Evolutionary conservation across 139 green algal species (phyloP), one percentile per base, ranked within the genome.

Genomic region (Eudorina sp.): DNA sequence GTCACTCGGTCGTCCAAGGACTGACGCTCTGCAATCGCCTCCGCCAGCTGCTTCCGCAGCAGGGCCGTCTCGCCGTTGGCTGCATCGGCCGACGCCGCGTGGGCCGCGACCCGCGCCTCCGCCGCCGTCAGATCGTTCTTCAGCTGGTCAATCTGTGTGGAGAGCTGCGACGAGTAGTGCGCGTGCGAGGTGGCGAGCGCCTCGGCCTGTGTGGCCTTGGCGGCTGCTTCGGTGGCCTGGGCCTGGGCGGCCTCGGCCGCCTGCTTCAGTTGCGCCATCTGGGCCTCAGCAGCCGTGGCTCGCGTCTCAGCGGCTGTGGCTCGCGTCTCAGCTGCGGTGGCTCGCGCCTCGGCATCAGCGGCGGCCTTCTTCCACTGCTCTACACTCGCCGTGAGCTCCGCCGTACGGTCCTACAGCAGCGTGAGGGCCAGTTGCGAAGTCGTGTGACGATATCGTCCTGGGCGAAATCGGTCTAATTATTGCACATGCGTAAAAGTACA

Each of bases 11-110:
- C 58, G 25, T 86, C 80, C 43, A 78, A 34, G 8, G 45, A 36
- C 21, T 53, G 7, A 3, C 81, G 64, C 81, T 66, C 64, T 11
- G 81, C 62, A n/a, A 87, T 45, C 0, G 62, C 81, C 46, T 66
- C 62, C 9, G 81, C 62, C 45, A 87, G 81, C 81, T 87, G 45
- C 43, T 3, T 41, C 27, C 64, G 81, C 81, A 87, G 23, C 64
- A 69, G n/a, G 4, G 31, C 45, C 18, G 64, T 31, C 81, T 87
- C 64, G 23, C 64, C 62, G 21, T 51, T 78, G 64, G 46, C 41
- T 0, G 81, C 64, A n/a, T 78, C 64, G 5, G 66, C 23, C 2
- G 81, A 62, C 9, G 45, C 31, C 9, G 45, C 64, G 27, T 78
- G 36, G 0, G 79, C 79, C 29, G 79, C 19, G 13, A 40, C 78